These are phyloP conservation scores for Akanthomyces uredinophilus DNA, from an alignment of 2,329 filamentous ascomycete genomes.

Conservation along the genomic window DNA sequence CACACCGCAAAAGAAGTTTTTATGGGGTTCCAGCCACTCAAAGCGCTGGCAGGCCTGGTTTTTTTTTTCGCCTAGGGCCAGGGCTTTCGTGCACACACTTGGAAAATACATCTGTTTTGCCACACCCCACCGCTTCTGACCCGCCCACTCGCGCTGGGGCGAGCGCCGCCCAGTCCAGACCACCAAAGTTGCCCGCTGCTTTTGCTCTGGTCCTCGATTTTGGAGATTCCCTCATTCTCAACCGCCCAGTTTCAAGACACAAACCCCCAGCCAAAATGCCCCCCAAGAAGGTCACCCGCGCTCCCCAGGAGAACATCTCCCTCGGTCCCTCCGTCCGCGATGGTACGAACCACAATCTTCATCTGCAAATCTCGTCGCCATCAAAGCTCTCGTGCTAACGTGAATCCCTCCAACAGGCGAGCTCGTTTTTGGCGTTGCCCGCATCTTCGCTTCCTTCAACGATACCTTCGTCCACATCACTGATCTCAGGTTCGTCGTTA, in stretches of 20 bases:
- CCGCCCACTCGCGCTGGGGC: constrained; percentile 5
- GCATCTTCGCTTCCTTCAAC: constrained; percentile 93
- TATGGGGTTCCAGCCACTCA: constrained; percentile 4
- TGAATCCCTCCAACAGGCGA: constrained; percentile 58
- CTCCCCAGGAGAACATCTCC: constrained; percentile 95
- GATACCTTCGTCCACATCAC: constrained; percentile 97
- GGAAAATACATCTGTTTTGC: constrained; percentile 27
- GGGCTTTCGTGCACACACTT: constrained; percentile 21
- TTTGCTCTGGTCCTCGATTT: constrained; percentile 21
- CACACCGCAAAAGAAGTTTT: constrained; percentile 3
- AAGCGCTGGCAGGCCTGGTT: background rate
- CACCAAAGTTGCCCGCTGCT: constrained; percentile 15
- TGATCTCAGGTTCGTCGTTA: constrained; percentile 82
- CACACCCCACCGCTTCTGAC: constrained; percentile 30
- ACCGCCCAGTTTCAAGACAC: constrained; percentile 8
- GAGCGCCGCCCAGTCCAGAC: constrained; percentile 20
- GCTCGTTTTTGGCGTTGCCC: constrained; percentile 96
- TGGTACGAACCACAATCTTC: constrained; percentile 53
- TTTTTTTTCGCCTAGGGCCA: constrained; percentile 25
- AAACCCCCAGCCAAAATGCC: constrained; percentile 56
- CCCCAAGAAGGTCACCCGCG: constrained; percentile 83
- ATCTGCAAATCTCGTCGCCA: constrained; percentile 11
- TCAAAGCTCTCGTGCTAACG: constrained; percentile 15
- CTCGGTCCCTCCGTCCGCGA: constrained; percentile 95
- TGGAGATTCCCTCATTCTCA: constrained; percentile 19